A percentile compares a stretch with the other conserved stretches of the same genome.
Evolutionary conservation across 441 rosid genomes (phyloP).

Genomic region (Aleurites moluccanus): DNA sequence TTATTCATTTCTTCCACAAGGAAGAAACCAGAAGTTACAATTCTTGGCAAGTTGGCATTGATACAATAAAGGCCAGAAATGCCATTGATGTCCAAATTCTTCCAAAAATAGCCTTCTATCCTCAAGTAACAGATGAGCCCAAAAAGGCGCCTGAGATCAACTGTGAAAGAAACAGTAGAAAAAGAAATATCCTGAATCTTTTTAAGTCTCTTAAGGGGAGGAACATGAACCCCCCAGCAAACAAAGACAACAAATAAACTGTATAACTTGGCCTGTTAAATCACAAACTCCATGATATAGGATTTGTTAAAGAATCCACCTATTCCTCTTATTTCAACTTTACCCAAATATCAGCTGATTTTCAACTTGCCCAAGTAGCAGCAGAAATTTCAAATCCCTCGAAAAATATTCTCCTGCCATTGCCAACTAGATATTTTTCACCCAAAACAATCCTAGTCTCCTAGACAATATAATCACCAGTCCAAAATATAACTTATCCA

Average conservation of each 20-base stretch:
- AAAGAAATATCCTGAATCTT: background rate
- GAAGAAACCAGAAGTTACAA: no score
- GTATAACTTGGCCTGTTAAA: background rate
- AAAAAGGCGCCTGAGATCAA: background rate
- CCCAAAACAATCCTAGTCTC: no score
- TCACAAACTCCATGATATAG: background rate
- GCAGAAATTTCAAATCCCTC: no score
- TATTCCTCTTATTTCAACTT: background rate
- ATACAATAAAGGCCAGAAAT: no score
- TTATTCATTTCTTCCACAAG: no score
- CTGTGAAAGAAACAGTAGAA: background rate
- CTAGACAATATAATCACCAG: background rate
- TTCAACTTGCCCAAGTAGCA: background rate
- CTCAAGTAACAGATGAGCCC: background rate
- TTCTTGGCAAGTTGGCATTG: no score
- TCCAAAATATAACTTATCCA: background rate
- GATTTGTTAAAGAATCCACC: background rate
- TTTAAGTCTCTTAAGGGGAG: no score
- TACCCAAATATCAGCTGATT: background rate
- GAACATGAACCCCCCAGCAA: background rate
- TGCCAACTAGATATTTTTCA: background rate
- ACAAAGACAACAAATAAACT: slow-evolving; percentile 4
- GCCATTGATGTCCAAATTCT: no score
- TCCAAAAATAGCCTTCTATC: no score
- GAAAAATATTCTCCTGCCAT: background rate